These are phyloP conservation scores for Kalmusia sp. DNA, from an alignment of 2,329 filamentous ascomycete species.

Conservation along the genomic window DNA sequence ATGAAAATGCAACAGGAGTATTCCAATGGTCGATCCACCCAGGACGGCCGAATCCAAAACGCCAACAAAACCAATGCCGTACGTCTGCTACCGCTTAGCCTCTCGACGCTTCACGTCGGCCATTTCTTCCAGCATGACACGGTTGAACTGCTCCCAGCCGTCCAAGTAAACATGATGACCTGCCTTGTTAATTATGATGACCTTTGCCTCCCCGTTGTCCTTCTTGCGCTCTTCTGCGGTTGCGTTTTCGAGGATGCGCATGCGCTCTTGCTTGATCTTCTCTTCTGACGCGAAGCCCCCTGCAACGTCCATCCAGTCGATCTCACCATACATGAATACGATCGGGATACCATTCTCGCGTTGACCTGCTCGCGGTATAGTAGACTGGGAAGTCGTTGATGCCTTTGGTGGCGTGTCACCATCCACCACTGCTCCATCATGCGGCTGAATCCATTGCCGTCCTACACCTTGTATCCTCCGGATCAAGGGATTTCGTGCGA, in stretches of 20 bases:
- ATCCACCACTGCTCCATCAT: slow-evolving; percentile 33
- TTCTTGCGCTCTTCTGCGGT: slow-evolving; percentile 70
- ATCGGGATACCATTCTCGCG: slow-evolving; percentile 77
- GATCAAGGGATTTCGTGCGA: slow-evolving; percentile 86
- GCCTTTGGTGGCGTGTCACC: slow-evolving; percentile 27
- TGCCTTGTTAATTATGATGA: slow-evolving; percentile 76
- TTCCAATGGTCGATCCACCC: background rate
- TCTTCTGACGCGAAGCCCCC: slow-evolving; percentile 83
- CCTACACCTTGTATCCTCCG: slow-evolving; percentile 86
- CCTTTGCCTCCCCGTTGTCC: slow-evolving; percentile 84
- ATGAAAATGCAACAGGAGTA: background rate
- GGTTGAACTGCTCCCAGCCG: slow-evolving; percentile 73
- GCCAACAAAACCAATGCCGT: slow-evolving; percentile 6
- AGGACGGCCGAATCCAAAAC: slow-evolving; percentile 5
- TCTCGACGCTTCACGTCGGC: slow-evolving; percentile 61
- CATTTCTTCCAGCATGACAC: slow-evolving; percentile 71
- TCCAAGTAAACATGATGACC: slow-evolving; percentile 78
- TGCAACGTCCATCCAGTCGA: slow-evolving; percentile 98
- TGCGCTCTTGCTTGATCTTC: slow-evolving; percentile 74
- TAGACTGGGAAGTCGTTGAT: slow-evolving; percentile 13
- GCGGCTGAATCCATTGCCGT: slow-evolving; percentile 63
- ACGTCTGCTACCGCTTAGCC: slow-evolving; percentile 17
- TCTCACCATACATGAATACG: slow-evolving; percentile 94
- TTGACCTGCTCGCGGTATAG: slow-evolving; percentile 21
- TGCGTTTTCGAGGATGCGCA: slow-evolving; percentile 65